Percentiles rank a stretch among this genome's conserved stretches.
These are phyloP conservation scores for Silene vulgaris DNA, from an alignment of 179 eudicot genomes.

Conservation along the genomic window DNA sequence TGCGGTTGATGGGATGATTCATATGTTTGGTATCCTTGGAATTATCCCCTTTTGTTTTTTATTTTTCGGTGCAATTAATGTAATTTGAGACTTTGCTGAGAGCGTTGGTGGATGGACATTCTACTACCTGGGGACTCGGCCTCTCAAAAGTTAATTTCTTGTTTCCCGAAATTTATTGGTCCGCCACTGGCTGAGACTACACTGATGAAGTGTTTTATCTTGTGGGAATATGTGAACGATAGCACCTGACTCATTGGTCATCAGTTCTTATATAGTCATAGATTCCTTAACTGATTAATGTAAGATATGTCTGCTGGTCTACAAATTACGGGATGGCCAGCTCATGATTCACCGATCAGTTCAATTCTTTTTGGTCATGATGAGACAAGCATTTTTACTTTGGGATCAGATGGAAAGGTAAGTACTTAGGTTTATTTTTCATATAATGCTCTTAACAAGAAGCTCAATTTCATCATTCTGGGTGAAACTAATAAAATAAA, in stretches of 20 bases:
- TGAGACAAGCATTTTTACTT: conserved; percentile 87
- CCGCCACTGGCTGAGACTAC: neutral
- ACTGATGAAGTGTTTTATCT: conserved; percentile 3
- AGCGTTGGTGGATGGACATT: too few relatives aligned
- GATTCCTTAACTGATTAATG: conserved; percentile 38
- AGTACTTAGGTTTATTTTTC: conserved; percentile 28
- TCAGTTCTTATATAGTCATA: conserved; percentile 4
- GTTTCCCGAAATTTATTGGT: too few relatives aligned
- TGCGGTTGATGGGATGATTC: conserved; percentile 94
- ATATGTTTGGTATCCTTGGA: conserved; percentile 94
- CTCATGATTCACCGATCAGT: conserved; percentile 88
- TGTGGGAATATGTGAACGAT: neutral
- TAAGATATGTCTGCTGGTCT: conserved; percentile 89
- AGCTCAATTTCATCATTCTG: conserved; percentile 10
- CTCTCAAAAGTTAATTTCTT: too few relatives aligned
- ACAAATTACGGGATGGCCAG: conserved; percentile 98
- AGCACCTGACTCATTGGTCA: neutral
- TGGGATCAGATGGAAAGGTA: conserved; percentile 91
- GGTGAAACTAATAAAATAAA: conserved; percentile 22
- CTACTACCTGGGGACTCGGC: too few relatives aligned
- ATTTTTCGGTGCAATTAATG: neutral
- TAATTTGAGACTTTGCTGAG: neutral
- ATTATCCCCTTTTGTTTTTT: neutral
- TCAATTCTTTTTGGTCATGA: conserved; percentile 89
- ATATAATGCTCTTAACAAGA: conserved; percentile 3